phyloP scores from a whole-genome alignment of 495 filamentous ascomycete species.

The Daldinia childiae region DNA sequence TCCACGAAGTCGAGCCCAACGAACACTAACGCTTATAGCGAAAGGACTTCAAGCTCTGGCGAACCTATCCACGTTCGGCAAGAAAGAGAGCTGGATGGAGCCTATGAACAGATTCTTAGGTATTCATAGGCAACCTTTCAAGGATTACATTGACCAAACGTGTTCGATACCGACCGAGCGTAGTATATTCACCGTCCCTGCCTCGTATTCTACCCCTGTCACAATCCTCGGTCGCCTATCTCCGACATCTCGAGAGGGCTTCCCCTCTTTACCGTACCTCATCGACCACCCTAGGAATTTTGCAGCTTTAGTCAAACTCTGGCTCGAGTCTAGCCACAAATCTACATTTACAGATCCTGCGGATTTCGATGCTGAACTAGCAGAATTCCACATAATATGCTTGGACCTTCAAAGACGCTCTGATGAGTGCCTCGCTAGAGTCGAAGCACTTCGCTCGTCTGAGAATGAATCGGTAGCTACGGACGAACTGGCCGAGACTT shows the following conservation, averaged over 20 bases:
- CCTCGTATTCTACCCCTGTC: conserved; percentile 91
- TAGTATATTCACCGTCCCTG: conserved; percentile 71
- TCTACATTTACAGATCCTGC: conserved; percentile 54
- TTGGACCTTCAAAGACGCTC: conserved; percentile 75
- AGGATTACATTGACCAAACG: conserved; percentile 84
- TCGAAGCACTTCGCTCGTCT: conserved; percentile 56
- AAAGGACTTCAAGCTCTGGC: conserved; percentile 96
- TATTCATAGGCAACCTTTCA: conserved; percentile 76
- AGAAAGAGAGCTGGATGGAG: conserved; percentile 98
- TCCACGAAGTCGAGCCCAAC: conserved; percentile 84
- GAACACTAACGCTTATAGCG: conserved; percentile 91
- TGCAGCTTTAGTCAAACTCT: conserved; percentile 86
- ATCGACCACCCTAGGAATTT: conserved; percentile 91
- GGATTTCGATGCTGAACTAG: conserved; percentile 69
- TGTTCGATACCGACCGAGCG: conserved; percentile 82
- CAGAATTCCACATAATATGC: conserved; percentile 79
- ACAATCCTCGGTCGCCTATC: conserved; percentile 88
- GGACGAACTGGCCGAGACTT: conserved; percentile 77
- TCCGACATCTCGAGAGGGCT: conserved; percentile 86
- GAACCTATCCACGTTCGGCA: conserved; percentile 91
- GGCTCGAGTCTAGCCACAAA: conserved; percentile 71
- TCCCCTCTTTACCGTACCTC: conserved; percentile 92
- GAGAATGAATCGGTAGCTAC: conserved; percentile 75
- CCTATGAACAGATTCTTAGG: conserved; percentile 88
- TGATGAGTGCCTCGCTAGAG: conserved; percentile 69